These are phyloP conservation scores for Ambrosiella xylebori DNA, from an alignment of 2,329 filamentous ascomycete species.

Conservation along the genomic window DNA sequence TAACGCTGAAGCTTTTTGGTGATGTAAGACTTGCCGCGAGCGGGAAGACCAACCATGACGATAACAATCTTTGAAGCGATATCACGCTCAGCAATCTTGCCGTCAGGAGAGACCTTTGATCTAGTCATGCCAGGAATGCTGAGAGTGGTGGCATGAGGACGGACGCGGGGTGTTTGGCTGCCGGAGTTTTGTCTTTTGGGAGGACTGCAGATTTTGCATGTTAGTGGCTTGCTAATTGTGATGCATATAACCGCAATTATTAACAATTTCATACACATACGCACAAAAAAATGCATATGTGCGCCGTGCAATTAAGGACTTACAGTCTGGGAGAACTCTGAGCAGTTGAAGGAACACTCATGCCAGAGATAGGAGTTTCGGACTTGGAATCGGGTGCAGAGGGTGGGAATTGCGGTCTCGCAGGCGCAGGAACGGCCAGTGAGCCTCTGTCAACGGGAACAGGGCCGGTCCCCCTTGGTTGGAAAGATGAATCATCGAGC, in stretches of 20 bases:
- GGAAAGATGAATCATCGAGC: not conserved
- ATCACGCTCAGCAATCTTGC: conserved; percentile 81
- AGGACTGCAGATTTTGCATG: conserved; percentile 29
- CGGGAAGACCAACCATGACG: conserved; percentile 93
- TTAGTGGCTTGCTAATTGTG: not conserved
- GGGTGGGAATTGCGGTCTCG: not conserved
- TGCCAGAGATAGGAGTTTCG: conserved; percentile 39
- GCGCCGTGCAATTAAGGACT: conserved; percentile 17
- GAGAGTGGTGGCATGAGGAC: conserved; percentile 77
- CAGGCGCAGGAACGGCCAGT: not conserved
- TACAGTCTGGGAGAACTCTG: conserved; percentile 42
- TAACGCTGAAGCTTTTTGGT: conserved; percentile 96
- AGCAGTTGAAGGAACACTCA: conserved; percentile 40
- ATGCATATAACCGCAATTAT: conserved; percentile 1
- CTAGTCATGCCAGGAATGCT: conserved; percentile 94
- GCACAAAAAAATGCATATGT: conserved; percentile 6
- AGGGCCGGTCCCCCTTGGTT: conserved; percentile 17
- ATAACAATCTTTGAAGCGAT: conserved; percentile 94
- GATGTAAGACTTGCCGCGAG: conserved; percentile 93
- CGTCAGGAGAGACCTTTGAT: conserved; percentile 88
- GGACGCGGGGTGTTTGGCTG: conserved; percentile 57
- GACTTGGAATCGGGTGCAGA: conserved; percentile 9
- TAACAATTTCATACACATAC: not conserved
- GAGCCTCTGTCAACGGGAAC: conserved; percentile 16
- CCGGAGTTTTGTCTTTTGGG: conserved; percentile 59